Base-by-base conservation (phyloP, 164 flowering plant species). In the Malania oleifera region DNA sequence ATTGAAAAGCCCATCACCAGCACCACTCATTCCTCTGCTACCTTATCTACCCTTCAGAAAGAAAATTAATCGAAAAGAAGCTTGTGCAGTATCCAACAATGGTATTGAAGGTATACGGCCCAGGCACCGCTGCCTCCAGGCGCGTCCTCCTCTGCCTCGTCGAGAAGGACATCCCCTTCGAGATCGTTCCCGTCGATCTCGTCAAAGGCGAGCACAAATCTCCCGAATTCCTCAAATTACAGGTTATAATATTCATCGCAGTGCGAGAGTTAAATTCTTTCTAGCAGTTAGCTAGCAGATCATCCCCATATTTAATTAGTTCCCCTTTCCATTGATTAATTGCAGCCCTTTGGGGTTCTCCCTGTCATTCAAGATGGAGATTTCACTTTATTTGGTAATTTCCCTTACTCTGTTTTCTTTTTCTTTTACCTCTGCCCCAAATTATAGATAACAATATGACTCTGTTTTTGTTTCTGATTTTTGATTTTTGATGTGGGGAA, bases 131-230 rank as follows among this genome's bases (percentile, higher is more conserved):
- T 7, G 70, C 81, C 0, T 56, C 75, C 3, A 73, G 80, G 75
- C 58, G 85, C 26, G 85, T 81, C 24, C 52, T 79, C 9, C 69
- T 59, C 10, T 74, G 81, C 52, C 62, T 81, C 7, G 17, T 70
- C 1, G 85, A 83, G 75, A 83, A 83, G 64, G 73, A 53, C 24
- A 54, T 80, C 10, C 77, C 73, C 13, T 83, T 72, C 45, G 82
- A 78, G 64, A 59, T 73, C 28, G 64, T 77, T 10, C 75, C 72
- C 0, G 52, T 80, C 19, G 88, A 83, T 67, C 5, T 80, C 23
- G 22, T 77, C 72, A 78, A 67, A 14, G 79, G 77, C 28, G 85
- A 77, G 58, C 65, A 78, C n/a, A 74, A 72, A 53, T 20, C 37
- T n/a, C 87, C 84, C 17, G 77, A 74, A 0, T 80, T 49, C 64